phyloP scores from a whole-genome alignment of 352 stramenopile genomes.

The Phytophthora citricola region DNA sequence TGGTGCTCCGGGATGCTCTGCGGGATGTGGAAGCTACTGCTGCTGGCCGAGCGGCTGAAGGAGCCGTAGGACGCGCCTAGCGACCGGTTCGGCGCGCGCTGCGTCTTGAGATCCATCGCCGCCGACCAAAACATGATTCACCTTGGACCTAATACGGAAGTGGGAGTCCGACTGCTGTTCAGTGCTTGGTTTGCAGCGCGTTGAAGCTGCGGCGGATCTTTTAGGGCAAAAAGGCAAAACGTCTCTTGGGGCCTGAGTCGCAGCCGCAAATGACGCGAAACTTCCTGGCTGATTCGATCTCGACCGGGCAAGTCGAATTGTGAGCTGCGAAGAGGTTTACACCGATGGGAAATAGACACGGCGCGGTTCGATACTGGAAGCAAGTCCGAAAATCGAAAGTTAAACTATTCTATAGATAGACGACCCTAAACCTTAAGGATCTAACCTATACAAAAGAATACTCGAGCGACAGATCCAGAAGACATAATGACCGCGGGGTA shows the following conservation, averaged over 20 bases:
- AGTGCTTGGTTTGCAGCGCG: slow-evolving; percentile 3
- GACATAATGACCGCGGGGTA: too few relatives aligned
- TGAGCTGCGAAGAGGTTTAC: slow-evolving; percentile 20
- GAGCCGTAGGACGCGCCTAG: slow-evolving; percentile 57
- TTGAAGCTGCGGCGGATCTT: slow-evolving; percentile 25
- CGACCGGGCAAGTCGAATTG: slow-evolving; percentile 5
- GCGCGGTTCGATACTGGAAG: slow-evolving; percentile 14
- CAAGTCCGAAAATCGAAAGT: slow-evolving; percentile 32
- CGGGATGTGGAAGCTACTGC: slow-evolving; percentile 63
- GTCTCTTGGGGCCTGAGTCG: slow-evolving; percentile 9
- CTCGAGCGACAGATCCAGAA: too few relatives aligned
- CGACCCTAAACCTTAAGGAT: background rate
- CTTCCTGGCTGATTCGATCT: slow-evolving; percentile 24
- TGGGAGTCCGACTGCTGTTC: slow-evolving; percentile 15
- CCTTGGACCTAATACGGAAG: slow-evolving; percentile 13
- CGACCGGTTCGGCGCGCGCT: slow-evolving; percentile 28
- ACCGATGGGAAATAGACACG: slow-evolving; percentile 12
- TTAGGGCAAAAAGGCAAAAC: background rate
- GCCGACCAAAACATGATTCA: slow-evolving; percentile 80
- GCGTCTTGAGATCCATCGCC: slow-evolving; percentile 67
- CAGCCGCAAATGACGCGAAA: slow-evolving; percentile 12
- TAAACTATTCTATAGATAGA: slow-evolving; percentile 22
- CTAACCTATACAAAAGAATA: too few relatives aligned
- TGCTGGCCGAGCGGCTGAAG: slow-evolving; percentile 47
- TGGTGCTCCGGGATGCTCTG: slow-evolving; percentile 84